Percentiles rank a stretch among this genome's conserved stretches.
These are phyloP conservation scores for Termitomyces sp. DNA, from an alignment of 768 basidiomycete species.

Conservation along the genomic window DNA sequence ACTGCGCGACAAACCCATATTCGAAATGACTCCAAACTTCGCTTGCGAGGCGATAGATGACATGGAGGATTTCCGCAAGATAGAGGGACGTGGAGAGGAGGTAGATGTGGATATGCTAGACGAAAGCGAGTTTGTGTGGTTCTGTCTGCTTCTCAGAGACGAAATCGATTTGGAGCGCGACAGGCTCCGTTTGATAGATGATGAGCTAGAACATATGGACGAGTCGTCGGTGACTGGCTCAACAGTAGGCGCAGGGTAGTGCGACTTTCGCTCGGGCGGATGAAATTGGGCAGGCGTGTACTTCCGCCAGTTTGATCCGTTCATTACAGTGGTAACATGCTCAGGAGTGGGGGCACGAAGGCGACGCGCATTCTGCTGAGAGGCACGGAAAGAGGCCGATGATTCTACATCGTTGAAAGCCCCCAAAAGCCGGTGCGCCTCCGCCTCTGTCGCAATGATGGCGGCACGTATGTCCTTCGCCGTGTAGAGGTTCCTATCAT, in stretches of 20 bases:
- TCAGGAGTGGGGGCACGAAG: conserved; percentile 24
- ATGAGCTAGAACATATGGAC: conserved; percentile 37
- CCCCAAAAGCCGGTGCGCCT: conserved; percentile 54
- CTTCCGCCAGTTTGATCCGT: conserved; percentile 30
- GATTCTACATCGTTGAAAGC: conserved; percentile 67
- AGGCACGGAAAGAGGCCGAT: conserved; percentile 43
- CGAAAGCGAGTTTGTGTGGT: conserved; percentile 23
- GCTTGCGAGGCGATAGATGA: conserved; percentile 53
- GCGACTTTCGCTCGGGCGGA: conserved; percentile 5
- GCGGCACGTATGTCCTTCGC: conserved; percentile 52
- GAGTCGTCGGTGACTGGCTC: conserved; percentile 27
- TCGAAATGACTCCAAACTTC: conserved; percentile 31
- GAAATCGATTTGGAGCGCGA: conserved; percentile 38
- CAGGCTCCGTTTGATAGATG: conserved; percentile 33
- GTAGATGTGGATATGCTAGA: conserved; percentile 18
- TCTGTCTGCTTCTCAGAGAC: conserved; percentile 19
- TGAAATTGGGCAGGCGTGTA: conserved; percentile 17
- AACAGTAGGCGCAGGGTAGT: conserved; percentile 5
- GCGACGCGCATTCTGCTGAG: conserved; percentile 32
- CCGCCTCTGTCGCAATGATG: conserved; percentile 58
- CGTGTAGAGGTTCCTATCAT: conserved; percentile 48
- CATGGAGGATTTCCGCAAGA: conserved; percentile 40
- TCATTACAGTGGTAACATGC: conserved; percentile 22
- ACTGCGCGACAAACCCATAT: conserved; percentile 31
- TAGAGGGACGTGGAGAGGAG: conserved; percentile 16